phyloP scores from a whole-genome alignment of 495 filamentous ascomycete genomes.

The Eremomyces bilateralis region DNA sequence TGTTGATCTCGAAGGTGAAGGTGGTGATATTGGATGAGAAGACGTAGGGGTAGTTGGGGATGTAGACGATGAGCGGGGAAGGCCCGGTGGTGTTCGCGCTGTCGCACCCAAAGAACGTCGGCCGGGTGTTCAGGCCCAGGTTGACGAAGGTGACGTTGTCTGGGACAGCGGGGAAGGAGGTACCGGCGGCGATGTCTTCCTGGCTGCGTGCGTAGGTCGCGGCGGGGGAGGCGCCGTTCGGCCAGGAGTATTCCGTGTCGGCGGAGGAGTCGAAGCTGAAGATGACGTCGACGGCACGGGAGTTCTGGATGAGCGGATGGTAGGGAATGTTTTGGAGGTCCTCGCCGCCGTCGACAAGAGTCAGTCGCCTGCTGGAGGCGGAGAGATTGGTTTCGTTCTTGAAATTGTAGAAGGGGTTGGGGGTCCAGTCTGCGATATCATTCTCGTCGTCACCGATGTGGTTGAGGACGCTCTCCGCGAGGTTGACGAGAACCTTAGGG shows the following conservation, averaged over 20 bases:
- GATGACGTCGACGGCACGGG: constrained; percentile 65
- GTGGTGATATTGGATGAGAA: constrained; percentile 54
- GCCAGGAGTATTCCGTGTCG: constrained; percentile 52
- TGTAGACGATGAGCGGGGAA: constrained; percentile 62
- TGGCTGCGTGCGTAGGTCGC: constrained; percentile 59
- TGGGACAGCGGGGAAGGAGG: constrained; percentile 63
- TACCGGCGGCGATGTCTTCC: constrained; percentile 52
- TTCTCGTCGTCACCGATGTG: constrained; percentile 32
- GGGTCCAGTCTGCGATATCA: constrained; percentile 63
- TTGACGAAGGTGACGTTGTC: constrained; percentile 75
- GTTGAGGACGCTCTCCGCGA: constrained; percentile 31
- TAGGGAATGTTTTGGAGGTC: constrained; percentile 79
- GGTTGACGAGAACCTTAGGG: constrained; percentile 27
- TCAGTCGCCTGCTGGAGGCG: constrained; percentile 32
- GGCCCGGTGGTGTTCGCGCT: constrained; percentile 35
- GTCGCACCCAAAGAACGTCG: constrained; percentile 88
- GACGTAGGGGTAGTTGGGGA: constrained; percentile 74
- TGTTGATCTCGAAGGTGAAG: constrained; percentile 37
- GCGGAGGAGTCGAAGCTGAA: constrained; percentile 78
- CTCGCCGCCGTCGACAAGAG: constrained; percentile 70
- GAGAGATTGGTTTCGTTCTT: constrained; percentile 39
- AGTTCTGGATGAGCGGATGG: constrained; percentile 60
- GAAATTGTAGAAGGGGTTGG: constrained; percentile 70
- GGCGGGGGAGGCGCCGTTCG: constrained; percentile 66
- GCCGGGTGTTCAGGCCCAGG: constrained; percentile 59